Base-by-base conservation (phyloP, 164 flowering plant species). In the Annona squamosa region DNA sequence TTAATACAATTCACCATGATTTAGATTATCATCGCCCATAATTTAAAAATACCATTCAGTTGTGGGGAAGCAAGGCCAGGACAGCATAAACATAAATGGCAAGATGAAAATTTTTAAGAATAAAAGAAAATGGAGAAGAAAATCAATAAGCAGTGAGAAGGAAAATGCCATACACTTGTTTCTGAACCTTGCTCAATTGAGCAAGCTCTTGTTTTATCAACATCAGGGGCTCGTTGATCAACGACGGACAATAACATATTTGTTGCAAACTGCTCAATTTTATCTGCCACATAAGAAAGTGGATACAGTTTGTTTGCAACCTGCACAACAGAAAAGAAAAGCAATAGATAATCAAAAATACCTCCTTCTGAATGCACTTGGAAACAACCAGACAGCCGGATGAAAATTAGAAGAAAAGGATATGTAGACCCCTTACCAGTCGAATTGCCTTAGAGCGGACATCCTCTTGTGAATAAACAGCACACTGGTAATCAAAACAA, bases 301-400 rank as follows among this genome's bases (percentile, higher is more conserved):
- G 74, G 87, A 81, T 86, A 96, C 43, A 96, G 97, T 78, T 96
- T 96, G 85, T 93, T 92, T 57, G 97, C 87, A 72, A 93, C 99
- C 99, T 96, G 79, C 42, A 72, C 70, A 63, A 45, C 42, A 66
- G 4, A 66, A 48, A 18, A 10, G 19, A 65, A 52, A 52, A 16
- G 13, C 65, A n/a, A 16, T 4, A 63, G 19, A 75, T 44, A 48
- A 10, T 41, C 26, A 19, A 48, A 63, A 63, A 37, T 19, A 73
- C 43, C 59, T 13, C 4, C 52, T 18, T 9, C 44, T 4, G 47
- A 19, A 72, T 6, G 18, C 2, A 1, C 10, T 13, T 7, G 4
- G 18, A 44, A 48, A 19, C 12, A 56, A 56, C 16, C 7, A 1
- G 7, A 6, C 2, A 56, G 61, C 12, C 61, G 16, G 17, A 56